Percentiles rank a stretch among this genome's conserved stretches.
phyloP scores from a whole-genome alignment of 179 eudicot genomes.

The Vitellaria paradoxa region DNA sequence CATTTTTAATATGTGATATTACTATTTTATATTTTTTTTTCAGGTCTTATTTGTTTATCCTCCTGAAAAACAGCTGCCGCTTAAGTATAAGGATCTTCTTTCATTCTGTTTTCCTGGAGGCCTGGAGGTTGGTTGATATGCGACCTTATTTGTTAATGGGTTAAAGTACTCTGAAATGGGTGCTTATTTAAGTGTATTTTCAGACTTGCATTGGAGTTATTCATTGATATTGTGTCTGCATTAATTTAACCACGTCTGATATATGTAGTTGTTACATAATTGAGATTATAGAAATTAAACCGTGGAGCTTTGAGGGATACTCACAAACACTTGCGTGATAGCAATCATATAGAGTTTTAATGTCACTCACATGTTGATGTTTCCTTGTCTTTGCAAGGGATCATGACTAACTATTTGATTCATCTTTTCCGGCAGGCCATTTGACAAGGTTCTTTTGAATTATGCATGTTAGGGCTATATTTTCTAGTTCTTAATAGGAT shows the following conservation, averaged over 20 bases:
- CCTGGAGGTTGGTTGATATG: conserved; percentile 59
- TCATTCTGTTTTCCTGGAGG: conserved; percentile 99
- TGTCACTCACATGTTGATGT: not conserved
- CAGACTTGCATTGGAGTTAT: not conserved
- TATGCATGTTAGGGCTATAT: not conserved
- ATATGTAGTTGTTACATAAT: not conserved
- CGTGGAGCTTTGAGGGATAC: not conserved
- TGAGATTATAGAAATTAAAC: not conserved
- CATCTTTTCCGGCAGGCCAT: not conserved
- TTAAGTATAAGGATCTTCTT: conserved; percentile 85
- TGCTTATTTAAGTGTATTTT: not conserved
- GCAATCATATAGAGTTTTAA: not conserved
- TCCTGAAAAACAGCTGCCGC: conserved; percentile 86
- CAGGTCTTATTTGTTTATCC: conserved; percentile 98
- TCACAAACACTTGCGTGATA: not conserved
- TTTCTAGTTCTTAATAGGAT: conserved; percentile 3
- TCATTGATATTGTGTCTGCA: not conserved
- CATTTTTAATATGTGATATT: conserved; percentile 3
- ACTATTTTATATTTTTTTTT: conserved; percentile 22
- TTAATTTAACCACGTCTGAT: no score
- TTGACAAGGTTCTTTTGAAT: not conserved
- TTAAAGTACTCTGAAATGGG: conserved; percentile 4
- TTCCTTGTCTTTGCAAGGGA: no score
- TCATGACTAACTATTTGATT: not conserved
- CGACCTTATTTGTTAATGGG: not conserved